phyloP scores from a whole-genome alignment of 192 early-diverging fungal genomes.

The Entomortierella chlamydospora region DNA sequence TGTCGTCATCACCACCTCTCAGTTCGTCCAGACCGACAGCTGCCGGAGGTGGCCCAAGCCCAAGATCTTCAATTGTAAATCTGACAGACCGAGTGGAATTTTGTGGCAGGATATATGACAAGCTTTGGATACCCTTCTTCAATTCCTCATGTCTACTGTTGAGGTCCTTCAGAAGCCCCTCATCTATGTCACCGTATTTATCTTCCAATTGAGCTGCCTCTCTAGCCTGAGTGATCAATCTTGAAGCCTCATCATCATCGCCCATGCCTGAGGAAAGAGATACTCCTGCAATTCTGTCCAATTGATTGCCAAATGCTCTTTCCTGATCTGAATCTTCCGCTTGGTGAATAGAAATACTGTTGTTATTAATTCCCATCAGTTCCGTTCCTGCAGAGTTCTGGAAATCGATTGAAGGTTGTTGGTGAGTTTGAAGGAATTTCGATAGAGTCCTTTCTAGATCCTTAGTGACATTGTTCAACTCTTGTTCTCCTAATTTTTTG shows the following conservation, averaged over 20 bases:
- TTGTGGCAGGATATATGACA: slow-evolving; percentile 16
- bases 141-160: slow-evolving; percentile 30
- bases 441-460: slow-evolving; percentile 44
- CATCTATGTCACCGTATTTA: slow-evolving; percentile 23
- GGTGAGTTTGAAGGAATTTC: slow-evolving; percentile 44
- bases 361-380: no score
- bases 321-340: slow-evolving; percentile 11
- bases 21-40: slow-evolving; percentile 51
- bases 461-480: slow-evolving; percentile 11
- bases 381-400: neutral
- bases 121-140: slow-evolving; percentile 23
- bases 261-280: slow-evolving; percentile 3
- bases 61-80: neutral
- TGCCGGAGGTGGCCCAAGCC: slow-evolving; percentile 47
- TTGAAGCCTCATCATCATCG: slow-evolving; percentile 17
- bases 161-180: slow-evolving; percentile 26
- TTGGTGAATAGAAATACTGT: neutral
- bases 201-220: slow-evolving; percentile 25
- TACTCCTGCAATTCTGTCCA: slow-evolving; percentile 21
- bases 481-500: slow-evolving; percentile 5
- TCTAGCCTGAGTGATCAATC: slow-evolving; percentile 15
- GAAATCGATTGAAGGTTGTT: slow-evolving; percentile 4
- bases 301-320: slow-evolving; percentile 19
- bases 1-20: neutral
- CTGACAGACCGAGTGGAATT: no score